Percentiles rank a stretch among this genome's conserved stretches.
Conservation (phyloP, 257 asterid genomes). For the Cinchona pubescens region DNA sequence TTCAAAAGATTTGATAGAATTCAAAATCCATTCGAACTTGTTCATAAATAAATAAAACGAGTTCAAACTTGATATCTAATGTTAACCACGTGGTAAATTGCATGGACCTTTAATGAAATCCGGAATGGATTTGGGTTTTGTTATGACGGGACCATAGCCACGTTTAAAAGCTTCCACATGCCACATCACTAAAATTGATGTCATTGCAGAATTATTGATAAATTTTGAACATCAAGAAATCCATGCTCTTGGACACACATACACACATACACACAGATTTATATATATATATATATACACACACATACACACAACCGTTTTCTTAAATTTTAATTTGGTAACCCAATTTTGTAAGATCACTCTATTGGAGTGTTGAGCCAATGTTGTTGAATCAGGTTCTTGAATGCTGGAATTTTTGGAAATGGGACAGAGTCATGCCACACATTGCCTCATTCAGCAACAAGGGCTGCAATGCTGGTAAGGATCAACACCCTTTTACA, state of each 20-base stretch:
- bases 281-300: too few relatives aligned
- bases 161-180: background rate
- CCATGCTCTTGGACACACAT: background rate
- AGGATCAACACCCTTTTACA: conserved; percentile 31
- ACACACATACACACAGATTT: too few relatives aligned
- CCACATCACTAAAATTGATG: background rate
- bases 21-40: too few relatives aligned
- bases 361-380: background rate
- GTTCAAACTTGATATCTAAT: too few relatives aligned
- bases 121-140: background rate
- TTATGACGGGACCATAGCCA: too few relatives aligned
- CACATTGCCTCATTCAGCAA: conserved; percentile 23
- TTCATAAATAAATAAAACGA: too few relatives aligned
- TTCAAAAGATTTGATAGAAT: too few relatives aligned
- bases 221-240: background rate
- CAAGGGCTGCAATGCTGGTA: conserved; percentile 33
- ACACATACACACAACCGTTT: too few relatives aligned
- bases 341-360: background rate
- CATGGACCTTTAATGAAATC: background rate
- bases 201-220: background rate
- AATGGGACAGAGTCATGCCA: conserved; percentile 22
- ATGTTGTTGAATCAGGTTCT: conserved; percentile 17
- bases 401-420: conserved; percentile 35
- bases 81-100: background rate
- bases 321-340: background rate